Conservation (phyloP, 768 basidiomycete genomes). For the Boletus rubroflammeus region DNA sequence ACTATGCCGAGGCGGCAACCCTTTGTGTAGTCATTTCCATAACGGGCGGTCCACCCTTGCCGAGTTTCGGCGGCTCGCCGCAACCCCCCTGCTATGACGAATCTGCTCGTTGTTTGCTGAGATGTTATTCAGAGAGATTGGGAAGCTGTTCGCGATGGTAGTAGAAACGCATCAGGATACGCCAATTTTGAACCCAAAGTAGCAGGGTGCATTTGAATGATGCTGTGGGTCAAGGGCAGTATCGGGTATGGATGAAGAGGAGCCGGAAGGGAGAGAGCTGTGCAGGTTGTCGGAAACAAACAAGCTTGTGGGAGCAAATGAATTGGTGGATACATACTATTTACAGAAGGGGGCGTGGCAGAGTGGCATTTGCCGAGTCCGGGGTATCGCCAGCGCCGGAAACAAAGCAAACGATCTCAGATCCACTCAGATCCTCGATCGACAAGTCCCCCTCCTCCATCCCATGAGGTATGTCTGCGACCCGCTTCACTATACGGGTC, state of each 20-base stretch:
- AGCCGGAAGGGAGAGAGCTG: constrained; percentile 1
- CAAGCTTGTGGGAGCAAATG: not conserved
- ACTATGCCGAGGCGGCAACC: no score
- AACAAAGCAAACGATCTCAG: constrained; percentile 32
- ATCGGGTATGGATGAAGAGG: constrained; percentile 13
- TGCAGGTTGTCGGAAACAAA: not conserved
- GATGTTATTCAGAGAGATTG: not conserved
- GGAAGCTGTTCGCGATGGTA: not conserved
- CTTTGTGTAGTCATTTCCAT: no score
- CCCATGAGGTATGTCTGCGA: not conserved
- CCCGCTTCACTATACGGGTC: not conserved
- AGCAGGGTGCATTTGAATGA: no score
- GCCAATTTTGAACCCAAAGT: not conserved
- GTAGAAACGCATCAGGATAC: not conserved
- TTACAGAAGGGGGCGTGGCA: constrained; percentile 2
- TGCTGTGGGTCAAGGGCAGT: not conserved
- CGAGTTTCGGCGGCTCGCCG: no score
- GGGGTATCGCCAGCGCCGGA: constrained; percentile 33
- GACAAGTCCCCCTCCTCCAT: not conserved
- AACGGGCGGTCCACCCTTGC: no score
- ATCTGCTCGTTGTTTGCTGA: no score
- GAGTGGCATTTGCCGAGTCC: constrained; percentile 28
- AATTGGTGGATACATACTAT: not conserved
- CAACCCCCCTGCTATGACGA: no score
- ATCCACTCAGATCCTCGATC: constrained; percentile 24